Conservation (phyloP, 2,329 filamentous ascomycete genomes). For the Phyllosticta ampelicida region DNA sequence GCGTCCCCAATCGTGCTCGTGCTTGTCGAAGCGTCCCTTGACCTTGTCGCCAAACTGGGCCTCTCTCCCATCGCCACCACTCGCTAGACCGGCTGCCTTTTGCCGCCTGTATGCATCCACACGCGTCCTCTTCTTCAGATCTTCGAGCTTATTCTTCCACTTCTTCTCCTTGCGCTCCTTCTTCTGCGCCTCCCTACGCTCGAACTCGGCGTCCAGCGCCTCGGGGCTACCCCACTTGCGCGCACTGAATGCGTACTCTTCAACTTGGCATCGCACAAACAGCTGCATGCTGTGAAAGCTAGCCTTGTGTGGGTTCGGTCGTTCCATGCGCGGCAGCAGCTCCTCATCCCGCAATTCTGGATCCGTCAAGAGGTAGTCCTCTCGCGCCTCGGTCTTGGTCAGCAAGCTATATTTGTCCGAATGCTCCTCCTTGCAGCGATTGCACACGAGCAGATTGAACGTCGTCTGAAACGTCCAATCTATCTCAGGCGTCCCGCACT, state of each 20-base stretch:
- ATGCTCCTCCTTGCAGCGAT: constrained; percentile 73
- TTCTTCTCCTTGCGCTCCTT: constrained; percentile 82
- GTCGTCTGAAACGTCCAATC: constrained; percentile 92
- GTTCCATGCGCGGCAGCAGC: constrained; percentile 74
- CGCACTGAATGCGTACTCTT: constrained; percentile 74
- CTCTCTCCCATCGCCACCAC: constrained; percentile 50
- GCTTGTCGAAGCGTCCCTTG: constrained; percentile 50
- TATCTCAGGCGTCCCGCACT: constrained; percentile 76
- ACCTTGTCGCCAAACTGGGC: constrained; percentile 66
- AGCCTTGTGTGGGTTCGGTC: constrained; percentile 88
- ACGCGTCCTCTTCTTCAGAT: constrained; percentile 85
- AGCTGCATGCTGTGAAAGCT: constrained; percentile 99
- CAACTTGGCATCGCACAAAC: constrained; percentile 85
- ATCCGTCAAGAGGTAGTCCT: constrained; percentile 92
- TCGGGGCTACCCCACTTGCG: constrained; percentile 87
- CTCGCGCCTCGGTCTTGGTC: constrained; percentile 91
- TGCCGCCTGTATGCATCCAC: constrained; percentile 74
- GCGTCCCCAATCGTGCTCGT: constrained; percentile 79
- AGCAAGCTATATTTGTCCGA: constrained; percentile 91
- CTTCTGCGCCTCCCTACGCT: constrained; percentile 64
- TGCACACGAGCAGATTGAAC: constrained; percentile 66
- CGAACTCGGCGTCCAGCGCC: constrained; percentile 80
- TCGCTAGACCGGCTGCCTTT: constrained; percentile 29
- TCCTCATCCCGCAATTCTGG: constrained; percentile 84
- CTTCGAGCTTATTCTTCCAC: constrained; percentile 78